Conservation (phyloP, 208 protist species). For the Trypanosoma platydactyli region DNA sequence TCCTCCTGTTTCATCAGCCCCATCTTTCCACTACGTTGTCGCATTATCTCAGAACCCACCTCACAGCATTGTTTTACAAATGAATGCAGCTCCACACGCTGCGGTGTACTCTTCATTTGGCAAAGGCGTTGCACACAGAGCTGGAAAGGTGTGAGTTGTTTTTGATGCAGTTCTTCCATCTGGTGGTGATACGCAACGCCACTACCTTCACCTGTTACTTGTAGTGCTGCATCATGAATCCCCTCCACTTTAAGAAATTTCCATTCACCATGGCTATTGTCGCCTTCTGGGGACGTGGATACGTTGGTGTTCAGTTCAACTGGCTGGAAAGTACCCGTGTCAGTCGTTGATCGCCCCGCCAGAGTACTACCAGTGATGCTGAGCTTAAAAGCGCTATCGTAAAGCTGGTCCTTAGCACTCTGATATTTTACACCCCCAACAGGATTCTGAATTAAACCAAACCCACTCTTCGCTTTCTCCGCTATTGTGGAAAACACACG, state of each 20-base stretch:
- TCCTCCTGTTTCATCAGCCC: not conserved
- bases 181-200: not conserved
- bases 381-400: slow-evolving; percentile 16
- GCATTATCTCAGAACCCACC: slow-evolving; percentile 8
- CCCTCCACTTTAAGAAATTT: slow-evolving; percentile 24
- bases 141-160: slow-evolving; percentile 18
- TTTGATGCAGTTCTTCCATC: not conserved
- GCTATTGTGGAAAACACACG: slow-evolving; percentile 16
- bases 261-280: slow-evolving; percentile 7
- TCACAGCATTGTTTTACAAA: slow-evolving; percentile 26
- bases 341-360: not conserved
- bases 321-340: slow-evolving; percentile 13
- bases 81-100: slow-evolving; percentile 37
- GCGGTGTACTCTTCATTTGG: slow-evolving; percentile 30
- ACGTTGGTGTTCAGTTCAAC: not conserved
- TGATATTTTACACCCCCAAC: not conserved
- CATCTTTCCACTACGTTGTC: not conserved
- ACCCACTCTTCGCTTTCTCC: slow-evolving; percentile 23
- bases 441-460: slow-evolving; percentile 10
- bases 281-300: not conserved
- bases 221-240: not conserved
- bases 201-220: not conserved
- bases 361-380: slow-evolving; percentile 6
- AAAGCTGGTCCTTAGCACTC: slow-evolving; percentile 17
- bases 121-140: slow-evolving; percentile 23